A percentile compares a stretch with the other conserved stretches of the same genome.
Evolutionary conservation across 345 rosid species (phyloP).

Genomic region (Hypericum androsaemum): DNA sequence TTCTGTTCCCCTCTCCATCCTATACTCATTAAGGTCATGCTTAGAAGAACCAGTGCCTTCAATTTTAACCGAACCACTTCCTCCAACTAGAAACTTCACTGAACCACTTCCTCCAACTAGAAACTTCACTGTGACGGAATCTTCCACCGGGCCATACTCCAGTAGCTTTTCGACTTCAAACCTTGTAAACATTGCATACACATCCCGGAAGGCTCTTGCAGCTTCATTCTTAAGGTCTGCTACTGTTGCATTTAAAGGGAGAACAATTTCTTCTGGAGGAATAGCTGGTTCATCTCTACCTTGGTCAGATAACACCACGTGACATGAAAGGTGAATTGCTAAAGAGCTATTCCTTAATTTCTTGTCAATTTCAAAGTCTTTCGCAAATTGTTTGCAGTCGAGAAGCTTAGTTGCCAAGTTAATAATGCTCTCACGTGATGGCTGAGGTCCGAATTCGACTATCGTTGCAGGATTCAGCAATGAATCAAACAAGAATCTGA

Average conservation of each 20-base stretch:
- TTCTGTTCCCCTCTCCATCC: constrained; percentile 60
- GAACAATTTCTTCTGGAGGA: constrained; percentile 44
- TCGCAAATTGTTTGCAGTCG: constrained; percentile 69
- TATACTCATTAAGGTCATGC: constrained; percentile 37
- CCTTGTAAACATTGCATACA: constrained; percentile 55
- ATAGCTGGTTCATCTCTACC: constrained; percentile 35
- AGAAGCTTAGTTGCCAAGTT: constrained; percentile 49
- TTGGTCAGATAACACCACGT: constrained; percentile 41
- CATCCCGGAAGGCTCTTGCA: constrained; percentile 46
- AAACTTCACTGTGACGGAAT: constrained; percentile 35
- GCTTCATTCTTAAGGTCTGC: constrained; percentile 47
- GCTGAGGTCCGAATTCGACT: constrained; percentile 23
- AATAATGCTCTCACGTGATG: constrained; percentile 24
- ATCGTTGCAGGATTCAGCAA: constrained; percentile 41
- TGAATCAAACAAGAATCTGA: constrained; percentile 41
- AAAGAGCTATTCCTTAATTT: constrained; percentile 13
- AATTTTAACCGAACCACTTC: constrained; percentile 27
- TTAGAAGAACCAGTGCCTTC: constrained; percentile 42
- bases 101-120: constrained; percentile 36
- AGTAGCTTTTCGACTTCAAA: constrained; percentile 39
- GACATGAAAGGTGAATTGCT: constrained; percentile 36
- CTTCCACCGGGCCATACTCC: constrained; percentile 40
- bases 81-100: constrained; percentile 36
- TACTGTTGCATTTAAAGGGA: constrained; percentile 48
- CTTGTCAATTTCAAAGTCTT: constrained; percentile 28